These are phyloP conservation scores for Scheffersomyces segobiensis DNA, from an alignment of 1,139 yeast species.

Conservation along the genomic window DNA sequence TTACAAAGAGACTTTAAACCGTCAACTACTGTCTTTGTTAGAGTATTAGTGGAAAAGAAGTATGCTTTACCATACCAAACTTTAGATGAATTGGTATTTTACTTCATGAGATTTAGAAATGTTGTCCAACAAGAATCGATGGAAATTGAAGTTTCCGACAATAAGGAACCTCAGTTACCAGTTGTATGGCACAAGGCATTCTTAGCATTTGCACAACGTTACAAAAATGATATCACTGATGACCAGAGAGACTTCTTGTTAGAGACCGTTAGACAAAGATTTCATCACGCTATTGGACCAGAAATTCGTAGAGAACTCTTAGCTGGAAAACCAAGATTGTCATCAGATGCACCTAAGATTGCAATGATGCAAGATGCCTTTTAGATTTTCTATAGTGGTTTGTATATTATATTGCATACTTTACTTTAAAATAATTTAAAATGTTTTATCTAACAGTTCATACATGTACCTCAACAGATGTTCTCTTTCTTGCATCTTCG, in stretches of 20 bases:
- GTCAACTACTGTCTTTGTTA: slow-evolving; percentile 85
- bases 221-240: slow-evolving; percentile 94
- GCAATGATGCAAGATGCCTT: slow-evolving; percentile 44
- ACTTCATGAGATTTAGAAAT: slow-evolving; percentile 84
- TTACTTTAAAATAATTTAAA: background rate
- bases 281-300: slow-evolving; percentile 86
- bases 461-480: slow-evolving; percentile 15
- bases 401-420: slow-evolving; percentile 1
- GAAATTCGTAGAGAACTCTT: slow-evolving; percentile 91
- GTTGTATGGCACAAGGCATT: slow-evolving; percentile 98
- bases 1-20: slow-evolving; percentile 85
- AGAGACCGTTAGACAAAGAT: slow-evolving; percentile 88
- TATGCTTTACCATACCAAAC: slow-evolving; percentile 97
- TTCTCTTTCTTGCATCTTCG: slow-evolving; percentile 43
- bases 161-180: slow-evolving; percentile 64
- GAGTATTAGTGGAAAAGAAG: slow-evolving; percentile 87
- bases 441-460: background rate
- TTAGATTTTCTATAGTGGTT: slow-evolving; percentile 11
- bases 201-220: slow-evolving; percentile 90
- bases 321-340: slow-evolving; percentile 65
- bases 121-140: slow-evolving; percentile 40
- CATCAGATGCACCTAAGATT: slow-evolving; percentile 22
- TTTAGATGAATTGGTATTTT: slow-evolving; percentile 91
- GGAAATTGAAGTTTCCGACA: slow-evolving; percentile 33
- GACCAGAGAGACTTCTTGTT: slow-evolving; percentile 93